Percentiles rank a stretch among this genome's conserved stretches.
phyloP scores from a whole-genome alignment of 139 green algal genomes.

The Diplosphaera chodatii region DNA sequence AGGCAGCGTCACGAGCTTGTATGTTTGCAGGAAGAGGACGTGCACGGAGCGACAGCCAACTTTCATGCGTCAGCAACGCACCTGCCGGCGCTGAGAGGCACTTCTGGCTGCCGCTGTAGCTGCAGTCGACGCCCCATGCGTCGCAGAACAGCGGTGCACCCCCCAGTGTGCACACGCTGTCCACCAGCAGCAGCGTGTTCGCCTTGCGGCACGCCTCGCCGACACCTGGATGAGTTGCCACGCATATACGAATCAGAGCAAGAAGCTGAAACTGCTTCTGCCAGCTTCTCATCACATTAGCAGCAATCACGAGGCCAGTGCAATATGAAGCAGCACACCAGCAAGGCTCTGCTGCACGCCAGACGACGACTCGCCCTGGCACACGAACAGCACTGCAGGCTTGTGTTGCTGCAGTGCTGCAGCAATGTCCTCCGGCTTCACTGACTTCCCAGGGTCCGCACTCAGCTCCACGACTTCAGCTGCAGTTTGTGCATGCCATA shows the following conservation, averaged over 20 bases:
- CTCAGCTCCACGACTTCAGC: constrained; percentile 63
- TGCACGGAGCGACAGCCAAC: too few relatives aligned
- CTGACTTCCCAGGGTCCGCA: constrained; percentile 37
- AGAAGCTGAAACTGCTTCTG: too few relatives aligned
- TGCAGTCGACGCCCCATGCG: constrained; percentile 65
- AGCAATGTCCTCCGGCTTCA: constrained; percentile 49
- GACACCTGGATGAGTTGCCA: too few relatives aligned
- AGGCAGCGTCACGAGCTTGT: too few relatives aligned
- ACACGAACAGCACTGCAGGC: constrained; percentile 66
- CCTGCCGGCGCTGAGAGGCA: constrained; percentile 57
- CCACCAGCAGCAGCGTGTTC: constrained; percentile 72
- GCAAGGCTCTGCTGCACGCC: constrained; percentile 45
- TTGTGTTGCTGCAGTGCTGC: constrained; percentile 53
- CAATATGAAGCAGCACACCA: too few relatives aligned
- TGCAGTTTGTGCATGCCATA: constrained; percentile 17
- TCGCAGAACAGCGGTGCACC: constrained; percentile 62
- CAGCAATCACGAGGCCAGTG: too few relatives aligned
- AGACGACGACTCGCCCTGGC: constrained; percentile 70
- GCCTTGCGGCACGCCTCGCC: constrained; percentile 60
- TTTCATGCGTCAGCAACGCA: too few relatives aligned
- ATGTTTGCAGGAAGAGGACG: too few relatives aligned
- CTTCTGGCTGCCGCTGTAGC: constrained; percentile 78
- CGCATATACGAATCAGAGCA: too few relatives aligned
- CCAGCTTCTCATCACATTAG: too few relatives aligned
- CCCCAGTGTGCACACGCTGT: constrained; percentile 78